Conservation (phyloP, 108 stramenopile genomes). For the Pseudonitzschia multiseries region DNA sequence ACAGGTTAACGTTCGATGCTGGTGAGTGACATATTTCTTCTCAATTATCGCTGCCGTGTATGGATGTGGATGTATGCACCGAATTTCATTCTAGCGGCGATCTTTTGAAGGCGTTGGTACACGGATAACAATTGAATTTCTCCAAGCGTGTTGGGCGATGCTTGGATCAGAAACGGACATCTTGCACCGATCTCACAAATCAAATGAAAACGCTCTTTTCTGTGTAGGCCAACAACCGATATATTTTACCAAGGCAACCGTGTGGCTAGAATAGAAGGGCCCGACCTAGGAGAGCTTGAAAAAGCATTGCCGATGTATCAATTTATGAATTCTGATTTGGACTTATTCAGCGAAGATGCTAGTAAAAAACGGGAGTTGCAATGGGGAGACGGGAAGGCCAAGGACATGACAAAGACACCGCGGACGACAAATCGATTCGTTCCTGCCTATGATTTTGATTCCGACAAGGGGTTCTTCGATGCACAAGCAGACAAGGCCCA, state of each 20-base stretch:
- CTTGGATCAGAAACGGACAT: not conserved
- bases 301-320: conserved; percentile 53
- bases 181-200: conserved; percentile 6
- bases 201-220: not conserved
- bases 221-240: conserved; percentile 36
- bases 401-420: conserved; percentile 36
- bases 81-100: too few relatives aligned
- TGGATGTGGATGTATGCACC: not conserved
- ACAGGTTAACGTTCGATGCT: conserved; percentile 41
- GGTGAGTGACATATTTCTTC: not conserved
- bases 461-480: conserved; percentile 59
- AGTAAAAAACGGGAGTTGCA: conserved; percentile 24
- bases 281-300: conserved; percentile 43
- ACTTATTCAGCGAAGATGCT: conserved; percentile 62
- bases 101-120: too few relatives aligned
- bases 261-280: conserved; percentile 61
- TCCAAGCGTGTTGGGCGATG: too few relatives aligned
- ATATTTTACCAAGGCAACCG: conserved; percentile 57
- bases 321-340: conserved; percentile 58
- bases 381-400: conserved; percentile 46
- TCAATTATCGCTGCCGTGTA: not conserved
- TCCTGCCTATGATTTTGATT: conserved; percentile 71
- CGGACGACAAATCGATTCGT: conserved; percentile 63
- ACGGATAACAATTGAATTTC: too few relatives aligned
- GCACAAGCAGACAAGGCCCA: conserved; percentile 50